Conservation (phyloP, 1,284 basidiomycete genomes). For the Irpex sp. region DNA sequence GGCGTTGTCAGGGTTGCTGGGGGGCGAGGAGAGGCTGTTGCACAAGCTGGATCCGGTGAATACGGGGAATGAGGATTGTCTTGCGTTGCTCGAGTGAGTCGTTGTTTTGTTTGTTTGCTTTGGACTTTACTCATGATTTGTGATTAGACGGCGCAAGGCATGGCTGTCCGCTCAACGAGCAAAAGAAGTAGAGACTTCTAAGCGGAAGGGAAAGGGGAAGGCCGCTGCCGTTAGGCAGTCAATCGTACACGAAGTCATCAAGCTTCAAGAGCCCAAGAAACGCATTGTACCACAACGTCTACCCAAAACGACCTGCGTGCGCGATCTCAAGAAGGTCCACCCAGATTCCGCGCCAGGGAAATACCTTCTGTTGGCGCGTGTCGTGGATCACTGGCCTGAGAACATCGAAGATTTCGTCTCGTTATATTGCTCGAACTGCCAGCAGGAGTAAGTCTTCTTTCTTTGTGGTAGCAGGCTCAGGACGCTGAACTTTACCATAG, state of each 20-base stretch:
- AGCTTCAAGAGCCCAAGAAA: neutral
- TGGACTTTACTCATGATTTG: neutral
- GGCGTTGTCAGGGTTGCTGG: conserved; percentile 41
- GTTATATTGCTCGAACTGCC: conserved; percentile 48
- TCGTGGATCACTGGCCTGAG: conserved; percentile 51
- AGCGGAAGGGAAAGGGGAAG: neutral
- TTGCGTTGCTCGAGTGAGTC: conserved; percentile 27
- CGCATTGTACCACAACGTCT: neutral
- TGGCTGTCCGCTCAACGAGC: conserved; percentile 11
- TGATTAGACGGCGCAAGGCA: conserved; percentile 25
- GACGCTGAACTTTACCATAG: conserved; percentile 24
- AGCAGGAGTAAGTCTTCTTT: conserved; percentile 36
- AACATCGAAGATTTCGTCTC: conserved; percentile 41
- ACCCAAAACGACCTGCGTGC: neutral
- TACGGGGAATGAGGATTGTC: conserved; percentile 24
- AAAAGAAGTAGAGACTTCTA: conserved; percentile 7
- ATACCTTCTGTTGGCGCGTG: conserved; percentile 44
- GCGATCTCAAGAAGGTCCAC: neutral
- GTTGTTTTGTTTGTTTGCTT: neutral
- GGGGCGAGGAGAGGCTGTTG: conserved; percentile 51
- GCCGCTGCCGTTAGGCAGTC: neutral
- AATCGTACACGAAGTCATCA: neutral
- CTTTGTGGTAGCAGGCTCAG: neutral
- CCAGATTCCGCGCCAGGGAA: conserved; percentile 11
- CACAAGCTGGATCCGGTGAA: conserved; percentile 35